Evolutionary conservation across 2,329 filamentous ascomycete species (phyloP).

Genomic region (Aspergillus tanneri): DNA sequence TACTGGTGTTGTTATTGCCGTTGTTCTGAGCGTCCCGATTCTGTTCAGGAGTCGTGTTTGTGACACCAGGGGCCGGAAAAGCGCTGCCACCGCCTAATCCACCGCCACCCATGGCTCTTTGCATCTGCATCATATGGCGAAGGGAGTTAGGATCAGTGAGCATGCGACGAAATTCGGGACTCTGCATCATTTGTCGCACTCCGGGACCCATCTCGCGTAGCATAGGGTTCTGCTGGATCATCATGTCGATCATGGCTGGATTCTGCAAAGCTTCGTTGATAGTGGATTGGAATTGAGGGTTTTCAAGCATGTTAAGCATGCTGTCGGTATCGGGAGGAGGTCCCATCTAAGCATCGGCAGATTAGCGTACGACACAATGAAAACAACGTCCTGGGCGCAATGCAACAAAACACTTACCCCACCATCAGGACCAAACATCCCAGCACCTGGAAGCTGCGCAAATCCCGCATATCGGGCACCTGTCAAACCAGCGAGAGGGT

Average conservation of each 20-base stretch:
- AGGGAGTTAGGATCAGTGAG: conserved; percentile 88
- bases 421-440: conserved; percentile 90
- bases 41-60: conserved; percentile 73
- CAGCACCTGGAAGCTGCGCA: conserved; percentile 79
- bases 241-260: conserved; percentile 89
- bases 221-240: conserved; percentile 89
- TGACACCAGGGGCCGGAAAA: conserved; percentile 89
- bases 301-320: conserved; percentile 79
- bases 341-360: conserved; percentile 67
- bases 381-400: not conserved
- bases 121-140: conserved; percentile 78
- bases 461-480: conserved; percentile 93
- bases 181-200: conserved; percentile 80
- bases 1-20: conserved; percentile 40
- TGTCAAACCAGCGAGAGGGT: conserved; percentile 84
- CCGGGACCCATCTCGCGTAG: conserved; percentile 68
- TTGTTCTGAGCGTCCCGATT: conserved; percentile 38
- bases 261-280: conserved; percentile 97
- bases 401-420: conserved; percentile 63
- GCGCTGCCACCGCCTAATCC: conserved; percentile 52
- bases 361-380: conserved; percentile 16
- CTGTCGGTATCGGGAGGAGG: conserved; percentile 78
- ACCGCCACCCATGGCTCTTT: conserved; percentile 60
- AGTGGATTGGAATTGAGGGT: conserved; percentile 79
- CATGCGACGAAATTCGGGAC: conserved; percentile 85